A percentile compares a stretch with the other conserved stretches of the same genome.
Conservation (phyloP, 108 stramenopile species). For the Thalassiosira profunda region DNA sequence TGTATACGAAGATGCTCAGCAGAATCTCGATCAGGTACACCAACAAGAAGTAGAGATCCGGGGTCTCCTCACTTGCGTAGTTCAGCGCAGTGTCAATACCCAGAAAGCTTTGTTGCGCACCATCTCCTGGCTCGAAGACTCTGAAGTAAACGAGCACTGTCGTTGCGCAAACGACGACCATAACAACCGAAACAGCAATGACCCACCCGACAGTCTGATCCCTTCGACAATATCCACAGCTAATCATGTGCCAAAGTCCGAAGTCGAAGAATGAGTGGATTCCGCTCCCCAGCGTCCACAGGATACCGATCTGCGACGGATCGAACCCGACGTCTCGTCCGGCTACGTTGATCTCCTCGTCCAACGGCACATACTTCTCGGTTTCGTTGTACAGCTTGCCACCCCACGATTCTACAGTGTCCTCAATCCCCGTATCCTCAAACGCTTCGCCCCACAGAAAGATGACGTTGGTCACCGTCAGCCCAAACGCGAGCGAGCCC, state of each 20-base stretch:
- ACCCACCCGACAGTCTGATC: constrained; percentile 28
- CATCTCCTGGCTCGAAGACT: constrained; percentile 47
- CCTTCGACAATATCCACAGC: constrained; percentile 70
- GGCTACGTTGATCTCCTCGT: constrained; percentile 37
- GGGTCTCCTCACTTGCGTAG: neutral
- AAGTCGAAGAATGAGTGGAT: constrained; percentile 72
- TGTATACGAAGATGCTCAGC: constrained; percentile 70
- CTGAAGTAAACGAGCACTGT: constrained; percentile 58
- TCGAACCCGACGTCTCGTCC: constrained; percentile 28
- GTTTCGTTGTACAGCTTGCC: no score
- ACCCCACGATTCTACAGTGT: no score
- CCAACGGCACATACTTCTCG: no score
- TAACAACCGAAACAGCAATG: constrained; percentile 40
- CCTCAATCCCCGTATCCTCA: no score
- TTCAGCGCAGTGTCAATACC: no score
- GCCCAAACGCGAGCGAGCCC: constrained; percentile 67
- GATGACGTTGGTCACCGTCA: constrained; percentile 73
- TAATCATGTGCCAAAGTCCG: constrained; percentile 75
- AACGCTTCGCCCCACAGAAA: constrained; percentile 73
- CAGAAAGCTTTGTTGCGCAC: neutral
- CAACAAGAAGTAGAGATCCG: constrained; percentile 55
- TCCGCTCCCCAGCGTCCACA: constrained; percentile 83
- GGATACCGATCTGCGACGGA: constrained; percentile 58
- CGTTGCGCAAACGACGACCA: constrained; percentile 48
- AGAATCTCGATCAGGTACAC: constrained; percentile 68